Base-by-base conservation (phyloP, 2,329 filamentous ascomycete species). In the Zymoseptoria ardabiliae region DNA sequence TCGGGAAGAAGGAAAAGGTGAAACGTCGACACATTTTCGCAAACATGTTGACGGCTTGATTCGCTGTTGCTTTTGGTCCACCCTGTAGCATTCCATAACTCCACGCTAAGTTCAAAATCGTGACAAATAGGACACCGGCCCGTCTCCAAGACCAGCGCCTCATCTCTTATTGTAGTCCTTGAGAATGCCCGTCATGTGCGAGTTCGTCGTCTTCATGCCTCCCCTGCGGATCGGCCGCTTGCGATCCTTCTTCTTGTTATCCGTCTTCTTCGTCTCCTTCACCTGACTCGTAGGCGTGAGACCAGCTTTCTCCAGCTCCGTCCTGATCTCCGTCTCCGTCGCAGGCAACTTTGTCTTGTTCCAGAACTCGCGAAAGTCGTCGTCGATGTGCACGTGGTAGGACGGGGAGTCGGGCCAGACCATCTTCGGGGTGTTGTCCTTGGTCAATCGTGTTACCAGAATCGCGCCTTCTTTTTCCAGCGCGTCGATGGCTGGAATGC, bases 381-480 rank as follows among this genome's bases (percentile, higher is more conserved):
- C 77, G 70, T 97, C 91, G 66, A 97, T 60, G 57, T 63, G 49
- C 53, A 65, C 58, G 85, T 87, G 69, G 45, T 61, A 67, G 17
- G 61, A 57, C 13, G 91, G 84, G 68, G 96, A 90, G 73, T 99
- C 90, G 56, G 87, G 82, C 91, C 92, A 97, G 56, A 99, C 86
- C 78, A 88, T 90, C 68, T 87, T 86, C 1, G 93, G 87, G 67
- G 89, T 84, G 70, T 89, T 88, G 73, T 97, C 93, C 78, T 97
- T 97, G 77, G 94, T 95, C 58, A 92, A 92, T 62, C 92, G 85
- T 21, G 90, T 89, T 5, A 97, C 90, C 41, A 97, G 81, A 52
- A 97, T 81, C 73, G 88, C 87, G 70, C 92, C 87, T 72, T 89
- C 84, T 49, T 76, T 76, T 77, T 97, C 93, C 55, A 99, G 81